A percentile compares a stretch with the other conserved stretches of the same genome.
These are phyloP conservation scores for Telfairia occidentalis DNA, from an alignment of 331 rosid species.

Conservation along the genomic window DNA sequence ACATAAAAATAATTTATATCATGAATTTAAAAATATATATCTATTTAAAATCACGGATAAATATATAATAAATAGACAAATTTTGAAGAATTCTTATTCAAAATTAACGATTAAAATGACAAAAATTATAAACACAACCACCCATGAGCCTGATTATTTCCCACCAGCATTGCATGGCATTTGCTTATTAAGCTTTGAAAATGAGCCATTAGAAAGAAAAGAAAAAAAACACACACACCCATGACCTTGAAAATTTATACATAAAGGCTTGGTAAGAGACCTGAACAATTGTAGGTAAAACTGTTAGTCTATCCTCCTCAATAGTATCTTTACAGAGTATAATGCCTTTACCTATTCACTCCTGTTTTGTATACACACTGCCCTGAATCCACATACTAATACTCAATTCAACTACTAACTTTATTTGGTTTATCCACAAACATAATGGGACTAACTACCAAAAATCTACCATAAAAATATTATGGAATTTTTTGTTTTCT, in stretches of 20 bases:
- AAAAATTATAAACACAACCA: no score
- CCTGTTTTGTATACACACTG: constrained; percentile 13
- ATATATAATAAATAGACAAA: no score
- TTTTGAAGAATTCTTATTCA: no score
- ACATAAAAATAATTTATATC: no score
- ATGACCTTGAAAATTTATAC: neutral
- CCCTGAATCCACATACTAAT: constrained; percentile 10
- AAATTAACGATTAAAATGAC: no score
- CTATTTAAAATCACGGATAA: no score
- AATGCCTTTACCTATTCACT: constrained; percentile 14
- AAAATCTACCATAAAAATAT: constrained; percentile 15
- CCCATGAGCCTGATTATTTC: no score
- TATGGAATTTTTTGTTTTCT: constrained; percentile 20
- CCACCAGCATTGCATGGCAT: neutral
- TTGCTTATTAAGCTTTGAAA: neutral
- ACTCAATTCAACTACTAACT: constrained; percentile 9
- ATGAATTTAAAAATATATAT: no score
- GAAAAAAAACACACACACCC: neutral
- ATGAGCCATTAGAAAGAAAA: neutral
- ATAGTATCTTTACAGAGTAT: constrained; percentile 11
- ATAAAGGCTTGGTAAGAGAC: neutral
- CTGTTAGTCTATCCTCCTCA: constrained; percentile 4
- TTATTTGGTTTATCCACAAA: constrained; percentile 23
- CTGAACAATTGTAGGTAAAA: constrained; percentile 5
- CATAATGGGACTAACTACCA: constrained; percentile 22